Percentiles rank a stretch among this genome's conserved stretches.
Conservation (phyloP, 495 filamentous ascomycete genomes). For the Xylaria telfairii region DNA sequence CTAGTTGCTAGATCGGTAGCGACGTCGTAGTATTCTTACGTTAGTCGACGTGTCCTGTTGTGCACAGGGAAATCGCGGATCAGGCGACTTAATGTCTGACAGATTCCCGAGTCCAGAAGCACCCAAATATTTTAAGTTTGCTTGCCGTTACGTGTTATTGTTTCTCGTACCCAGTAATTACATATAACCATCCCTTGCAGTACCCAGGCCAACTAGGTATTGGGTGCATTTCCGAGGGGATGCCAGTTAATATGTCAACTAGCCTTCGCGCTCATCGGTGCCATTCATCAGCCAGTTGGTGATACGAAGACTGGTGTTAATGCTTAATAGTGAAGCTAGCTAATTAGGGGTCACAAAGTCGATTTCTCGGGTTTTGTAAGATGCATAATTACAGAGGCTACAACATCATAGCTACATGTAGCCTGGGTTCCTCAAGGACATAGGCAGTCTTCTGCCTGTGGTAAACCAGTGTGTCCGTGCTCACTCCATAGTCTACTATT, state of each 20-base stretch:
- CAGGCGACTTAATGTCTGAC: not conserved
- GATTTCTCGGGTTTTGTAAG: not conserved
- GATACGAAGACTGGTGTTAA: not conserved
- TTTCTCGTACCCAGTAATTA: not conserved
- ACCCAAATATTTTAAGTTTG: not conserved
- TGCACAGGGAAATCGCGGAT: not conserved
- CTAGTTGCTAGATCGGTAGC: not conserved
- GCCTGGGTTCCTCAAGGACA: not conserved
- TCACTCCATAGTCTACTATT: not conserved
- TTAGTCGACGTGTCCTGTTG: not conserved
- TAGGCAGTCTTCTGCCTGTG: not conserved
- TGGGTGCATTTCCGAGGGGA: not conserved
- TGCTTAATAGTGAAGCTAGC: not conserved
- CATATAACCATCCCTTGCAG: too few relatives aligned
- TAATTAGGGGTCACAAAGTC: not conserved
- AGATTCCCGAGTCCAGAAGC: not conserved
- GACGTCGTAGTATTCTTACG: not conserved
- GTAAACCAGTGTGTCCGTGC: not conserved
- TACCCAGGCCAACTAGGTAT: too few relatives aligned
- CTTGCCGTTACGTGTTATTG: not conserved
- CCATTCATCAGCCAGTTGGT: too few relatives aligned
- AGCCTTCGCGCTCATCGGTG: not conserved
- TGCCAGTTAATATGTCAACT: not conserved
- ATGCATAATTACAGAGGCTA: not conserved
- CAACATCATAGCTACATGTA: not conserved